These are phyloP conservation scores for Leccinum fibrillosum DNA, from an alignment of 768 basidiomycete species.

Conservation along the genomic window DNA sequence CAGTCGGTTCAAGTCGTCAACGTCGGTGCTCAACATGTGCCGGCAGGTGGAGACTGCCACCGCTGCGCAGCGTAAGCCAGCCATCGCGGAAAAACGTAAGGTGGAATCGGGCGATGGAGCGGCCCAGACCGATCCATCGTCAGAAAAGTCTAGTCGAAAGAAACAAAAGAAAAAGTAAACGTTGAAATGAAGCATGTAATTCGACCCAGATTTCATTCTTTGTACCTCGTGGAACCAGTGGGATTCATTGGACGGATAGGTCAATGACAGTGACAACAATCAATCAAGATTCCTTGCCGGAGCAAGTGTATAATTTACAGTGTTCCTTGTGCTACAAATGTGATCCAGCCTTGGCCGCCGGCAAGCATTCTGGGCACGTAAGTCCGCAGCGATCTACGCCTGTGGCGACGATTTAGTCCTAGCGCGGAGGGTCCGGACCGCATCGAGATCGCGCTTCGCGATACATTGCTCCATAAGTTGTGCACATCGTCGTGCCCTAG, in stretches of 20 bases:
- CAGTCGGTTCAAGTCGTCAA: slow-evolving; percentile 60
- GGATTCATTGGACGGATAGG: background rate
- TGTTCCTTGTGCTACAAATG: background rate
- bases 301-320: background rate
- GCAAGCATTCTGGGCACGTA: background rate
- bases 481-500: slow-evolving; percentile 29
- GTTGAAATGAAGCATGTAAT: slow-evolving; percentile 8
- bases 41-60: slow-evolving; percentile 49
- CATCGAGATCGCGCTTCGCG: slow-evolving; percentile 12
- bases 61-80: slow-evolving; percentile 7
- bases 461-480: slow-evolving; percentile 28
- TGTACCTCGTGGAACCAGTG: background rate
- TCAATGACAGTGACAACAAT: no score
- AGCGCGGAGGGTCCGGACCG: slow-evolving; percentile 22
- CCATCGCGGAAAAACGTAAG: slow-evolving; percentile 37
- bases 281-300: background rate
- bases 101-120: slow-evolving; percentile 25
- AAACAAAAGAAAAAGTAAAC: slow-evolving; percentile 41
- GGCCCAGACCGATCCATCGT: slow-evolving; percentile 28
- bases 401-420: slow-evolving; percentile 7
- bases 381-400: slow-evolving; percentile 4
- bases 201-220: background rate
- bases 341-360: background rate
- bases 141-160: slow-evolving; percentile 41
- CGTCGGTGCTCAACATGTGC: slow-evolving; percentile 59